These are phyloP conservation scores for Fusarium circinatum DNA, from an alignment of 2,329 filamentous ascomycete species.

Conservation along the genomic window DNA sequence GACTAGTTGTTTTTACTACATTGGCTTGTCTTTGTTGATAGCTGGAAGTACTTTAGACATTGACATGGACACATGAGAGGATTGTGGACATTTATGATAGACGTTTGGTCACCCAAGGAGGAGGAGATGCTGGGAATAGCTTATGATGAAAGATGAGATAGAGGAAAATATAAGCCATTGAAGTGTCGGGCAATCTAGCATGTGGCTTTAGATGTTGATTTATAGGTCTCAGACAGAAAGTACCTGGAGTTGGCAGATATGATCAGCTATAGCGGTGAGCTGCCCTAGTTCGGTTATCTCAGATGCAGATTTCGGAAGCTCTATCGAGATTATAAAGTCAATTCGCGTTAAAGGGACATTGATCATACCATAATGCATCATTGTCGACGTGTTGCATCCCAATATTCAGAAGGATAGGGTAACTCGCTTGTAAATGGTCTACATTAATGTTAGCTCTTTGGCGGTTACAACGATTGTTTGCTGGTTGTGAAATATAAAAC, in stretches of 20 bases:
- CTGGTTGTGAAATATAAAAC: background rate
- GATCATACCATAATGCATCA: background rate
- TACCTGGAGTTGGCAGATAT: background rate
- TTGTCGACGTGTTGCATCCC: background rate
- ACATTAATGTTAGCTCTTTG: background rate
- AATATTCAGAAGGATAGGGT: background rate
- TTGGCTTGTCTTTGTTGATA: constrained; percentile 32
- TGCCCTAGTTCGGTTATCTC: background rate
- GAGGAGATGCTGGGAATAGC: background rate
- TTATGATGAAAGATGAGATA: background rate
- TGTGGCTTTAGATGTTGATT: background rate
- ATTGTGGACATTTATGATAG: constrained; percentile 39
- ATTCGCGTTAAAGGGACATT: background rate
- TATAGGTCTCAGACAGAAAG: background rate
- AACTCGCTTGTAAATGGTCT: background rate
- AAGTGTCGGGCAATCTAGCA: background rate
- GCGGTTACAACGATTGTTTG: background rate
- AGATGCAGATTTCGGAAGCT: background rate
- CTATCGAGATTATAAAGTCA: background rate
- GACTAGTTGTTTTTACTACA: constrained; percentile 14
- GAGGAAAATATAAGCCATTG: background rate
- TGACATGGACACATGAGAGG: constrained; percentile 27
- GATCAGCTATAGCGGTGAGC: background rate
- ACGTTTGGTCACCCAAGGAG: constrained; percentile 34
- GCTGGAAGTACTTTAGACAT: constrained; percentile 35